Percentiles rank a stretch among this genome's conserved stretches.
These are phyloP conservation scores for Talaromyces amestolkiae DNA, from an alignment of 2,329 filamentous ascomycete genomes.

Conservation along the genomic window DNA sequence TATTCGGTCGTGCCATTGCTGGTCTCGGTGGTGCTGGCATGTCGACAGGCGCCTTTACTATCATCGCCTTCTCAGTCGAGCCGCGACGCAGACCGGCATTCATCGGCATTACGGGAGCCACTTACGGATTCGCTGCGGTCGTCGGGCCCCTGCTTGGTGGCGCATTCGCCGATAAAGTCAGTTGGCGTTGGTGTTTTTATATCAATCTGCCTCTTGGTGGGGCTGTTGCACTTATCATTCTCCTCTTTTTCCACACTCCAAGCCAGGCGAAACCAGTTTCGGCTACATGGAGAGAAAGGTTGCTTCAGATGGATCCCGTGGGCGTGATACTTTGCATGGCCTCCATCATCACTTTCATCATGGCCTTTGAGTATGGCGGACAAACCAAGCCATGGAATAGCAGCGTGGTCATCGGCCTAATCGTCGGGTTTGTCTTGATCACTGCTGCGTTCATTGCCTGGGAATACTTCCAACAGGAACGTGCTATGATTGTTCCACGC, in stretches of 20 bases:
- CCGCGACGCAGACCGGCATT: constrained; percentile 32
- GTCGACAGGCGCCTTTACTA: constrained; percentile 44
- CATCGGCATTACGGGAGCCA: constrained; percentile 28
- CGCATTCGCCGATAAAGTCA: constrained; percentile 20
- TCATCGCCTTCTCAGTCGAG: constrained; percentile 30
- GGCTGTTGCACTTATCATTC: constrained; percentile 12
- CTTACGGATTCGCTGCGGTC: constrained; percentile 21
- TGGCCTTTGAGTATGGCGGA: constrained; percentile 31
- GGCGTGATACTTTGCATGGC: constrained; percentile 25
- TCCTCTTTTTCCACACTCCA: background rate
- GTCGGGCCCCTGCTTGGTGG: constrained; percentile 45
- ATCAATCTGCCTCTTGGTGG: constrained; percentile 48
- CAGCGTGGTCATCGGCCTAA: constrained; percentile 23
- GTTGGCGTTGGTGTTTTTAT: constrained; percentile 56
- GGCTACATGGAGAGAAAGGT: constrained; percentile 22
- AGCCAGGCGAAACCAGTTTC: background rate
- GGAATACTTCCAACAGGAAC: constrained; percentile 23
- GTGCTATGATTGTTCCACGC: constrained; percentile 34
- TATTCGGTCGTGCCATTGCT: constrained; percentile 29
- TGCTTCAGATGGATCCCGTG: constrained; percentile 26
- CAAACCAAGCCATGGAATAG: constrained; percentile 25
- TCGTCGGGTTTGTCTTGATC: constrained; percentile 25
- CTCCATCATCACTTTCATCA: constrained; percentile 25
- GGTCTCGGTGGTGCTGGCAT: constrained; percentile 31
- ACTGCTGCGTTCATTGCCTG: constrained; percentile 22